These are phyloP conservation scores for Neltuma alba DNA, from an alignment of 306 rosid genomes.

Conservation along the genomic window DNA sequence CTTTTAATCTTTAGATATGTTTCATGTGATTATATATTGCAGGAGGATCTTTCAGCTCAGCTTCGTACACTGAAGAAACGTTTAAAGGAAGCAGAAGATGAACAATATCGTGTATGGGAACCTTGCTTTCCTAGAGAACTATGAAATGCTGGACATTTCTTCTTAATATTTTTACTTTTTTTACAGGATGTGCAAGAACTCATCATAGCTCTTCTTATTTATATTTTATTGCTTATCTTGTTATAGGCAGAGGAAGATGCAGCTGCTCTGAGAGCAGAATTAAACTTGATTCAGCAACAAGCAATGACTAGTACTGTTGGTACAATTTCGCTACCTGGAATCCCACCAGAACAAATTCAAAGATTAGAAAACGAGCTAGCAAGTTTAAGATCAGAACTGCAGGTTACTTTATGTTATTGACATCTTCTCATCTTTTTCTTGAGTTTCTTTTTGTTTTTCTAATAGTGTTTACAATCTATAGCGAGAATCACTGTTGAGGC, in stretches of 20 bases:
- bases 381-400: conserved; percentile 66
- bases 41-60: conserved; percentile 94
- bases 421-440: conserved; percentile 26
- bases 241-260: conserved; percentile 98
- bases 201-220: too few species aligned
- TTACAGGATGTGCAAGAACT: too few species aligned
- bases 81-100: conserved; percentile 92
- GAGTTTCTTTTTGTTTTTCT: conserved; percentile 36
- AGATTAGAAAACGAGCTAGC: conserved; percentile 73
- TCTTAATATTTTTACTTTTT: too few species aligned
- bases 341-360: conserved; percentile 67
- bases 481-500: conserved; percentile 80
- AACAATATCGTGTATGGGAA: conserved; percentile 85
- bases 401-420: conserved; percentile 47
- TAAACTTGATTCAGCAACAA: conserved; percentile 85
- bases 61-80: conserved; percentile 85
- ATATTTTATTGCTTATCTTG: conserved; percentile 44
- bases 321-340: conserved; percentile 50
- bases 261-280: conserved; percentile 86
- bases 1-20: conserved; percentile 27
- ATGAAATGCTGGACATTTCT: background rate
- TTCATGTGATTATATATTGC: conserved; percentile 32
- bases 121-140: conserved; percentile 28
- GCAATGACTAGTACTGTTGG: conserved; percentile 64
- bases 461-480: conserved; percentile 41